Evolutionary conservation across 768 basidiomycete species (phyloP), one percentile per base, ranked within the genome.

Genomic region (Dentipellis fragilis): DNA sequence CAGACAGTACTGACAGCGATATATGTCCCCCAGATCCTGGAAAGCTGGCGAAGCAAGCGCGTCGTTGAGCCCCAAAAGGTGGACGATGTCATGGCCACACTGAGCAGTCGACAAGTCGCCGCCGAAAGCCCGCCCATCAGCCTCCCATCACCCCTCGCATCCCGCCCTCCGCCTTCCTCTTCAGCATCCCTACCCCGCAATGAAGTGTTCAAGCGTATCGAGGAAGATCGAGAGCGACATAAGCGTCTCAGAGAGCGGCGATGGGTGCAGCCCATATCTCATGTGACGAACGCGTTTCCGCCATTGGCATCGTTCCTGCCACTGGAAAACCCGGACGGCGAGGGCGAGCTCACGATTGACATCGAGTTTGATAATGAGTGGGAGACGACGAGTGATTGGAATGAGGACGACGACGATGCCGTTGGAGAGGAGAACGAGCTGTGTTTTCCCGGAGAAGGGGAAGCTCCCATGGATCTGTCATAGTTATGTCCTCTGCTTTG

Each of bases 221-320:
- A 95, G 67, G 92, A 94, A 62, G 93, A 94, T 67, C 76, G 92
- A 2, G 93, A 94, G 63, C 80, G 93, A 59, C 93, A 94, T 64
- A 95, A 95, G 71, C 83, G 93, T 11, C 75, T 95, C 2, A 82
- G 92, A 48, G 93, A 95, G 67, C 81, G 89, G 38, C 81, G 92
- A 46, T 95, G 93, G 93, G 88, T 89, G n/a, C 88, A 90, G 64
- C 84, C 85, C 2, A 74, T 83, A 9, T 76, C 81, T 4, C 83
- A 81, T 58, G 76, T 74, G 49, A 72, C 73, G 19, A 64, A 73
- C 11, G 54, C 64, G 49, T 74, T 56, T 65, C 77, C 52, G 38
- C 39, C 78, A 72, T 69, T 85, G 4, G 78, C 81, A 8, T 79
- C 79, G 36, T 85, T 86, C 66, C 68, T 83, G 55, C 84, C 84